Conservation (phyloP, 2,329 filamentous ascomycete genomes). For the Nothopassalora personata region DNA sequence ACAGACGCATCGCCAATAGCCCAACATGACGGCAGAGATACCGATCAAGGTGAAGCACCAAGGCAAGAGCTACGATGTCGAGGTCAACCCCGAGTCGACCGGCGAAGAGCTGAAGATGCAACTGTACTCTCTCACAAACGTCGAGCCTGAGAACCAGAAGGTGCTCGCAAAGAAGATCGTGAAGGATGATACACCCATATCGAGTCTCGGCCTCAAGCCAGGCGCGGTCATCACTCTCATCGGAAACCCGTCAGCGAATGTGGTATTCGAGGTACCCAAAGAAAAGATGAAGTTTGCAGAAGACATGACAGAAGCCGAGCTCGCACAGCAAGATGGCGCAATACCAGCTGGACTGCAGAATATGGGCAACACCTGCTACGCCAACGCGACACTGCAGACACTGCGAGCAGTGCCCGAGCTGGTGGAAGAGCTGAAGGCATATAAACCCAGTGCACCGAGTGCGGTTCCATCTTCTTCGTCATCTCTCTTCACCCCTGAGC, state of each 20-base stretch:
- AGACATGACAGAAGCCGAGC: conserved; percentile 95
- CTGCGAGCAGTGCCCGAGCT: conserved; percentile 85
- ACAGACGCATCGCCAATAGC: not conserved
- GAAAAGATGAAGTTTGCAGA: conserved; percentile 84
- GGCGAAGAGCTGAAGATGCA: conserved; percentile 96
- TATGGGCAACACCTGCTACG: conserved; percentile 95
- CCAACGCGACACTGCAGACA: conserved; percentile 95
- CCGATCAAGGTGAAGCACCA: conserved; percentile 80
- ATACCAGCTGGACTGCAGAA: conserved; percentile 86
- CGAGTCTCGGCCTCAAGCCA: conserved; percentile 76
- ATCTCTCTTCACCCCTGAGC: conserved; percentile 31
- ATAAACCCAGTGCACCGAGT: conserved; percentile 36
- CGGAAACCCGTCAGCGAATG: conserved; percentile 72
- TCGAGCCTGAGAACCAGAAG: conserved; percentile 95
- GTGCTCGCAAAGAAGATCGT: conserved; percentile 91
- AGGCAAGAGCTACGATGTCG: conserved; percentile 91
- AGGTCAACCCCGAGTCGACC: conserved; percentile 75
- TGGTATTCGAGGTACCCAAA: conserved; percentile 61
- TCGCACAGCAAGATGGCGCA: conserved; percentile 74
- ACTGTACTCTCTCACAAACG: conserved; percentile 88
- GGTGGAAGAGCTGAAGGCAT: conserved; percentile 68
- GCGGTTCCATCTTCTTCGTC: conserved; percentile 20
- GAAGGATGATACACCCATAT: conserved; percentile 88
- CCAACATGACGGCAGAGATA: conserved; percentile 28
- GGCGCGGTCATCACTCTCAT: conserved; percentile 93